Conservation (phyloP, 2,329 filamentous ascomycete species). For the Exophiala lecanii-corni region DNA sequence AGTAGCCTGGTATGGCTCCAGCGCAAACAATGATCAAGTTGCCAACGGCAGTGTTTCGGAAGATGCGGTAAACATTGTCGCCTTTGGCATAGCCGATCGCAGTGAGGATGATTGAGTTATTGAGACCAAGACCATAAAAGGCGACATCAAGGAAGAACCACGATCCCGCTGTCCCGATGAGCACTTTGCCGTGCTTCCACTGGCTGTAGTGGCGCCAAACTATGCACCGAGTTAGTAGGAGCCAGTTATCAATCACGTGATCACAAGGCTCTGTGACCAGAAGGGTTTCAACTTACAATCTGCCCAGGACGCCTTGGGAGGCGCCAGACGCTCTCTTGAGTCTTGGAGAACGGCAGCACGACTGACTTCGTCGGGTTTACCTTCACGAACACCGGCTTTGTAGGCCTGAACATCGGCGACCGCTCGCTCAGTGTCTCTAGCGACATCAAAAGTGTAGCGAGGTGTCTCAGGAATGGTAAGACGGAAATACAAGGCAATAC, state of each 20-base stretch:
- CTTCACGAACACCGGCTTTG: conserved; percentile 59
- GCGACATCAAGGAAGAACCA: conserved; percentile 76
- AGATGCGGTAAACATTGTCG: conserved; percentile 59
- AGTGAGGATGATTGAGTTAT: conserved; percentile 67
- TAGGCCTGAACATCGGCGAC: conserved; percentile 71
- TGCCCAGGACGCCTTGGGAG: conserved; percentile 64
- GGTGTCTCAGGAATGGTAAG: conserved; percentile 85
- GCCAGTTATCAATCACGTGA: too few relatives aligned
- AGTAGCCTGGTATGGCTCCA: conserved; percentile 76
- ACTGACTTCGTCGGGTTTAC: conserved; percentile 61
- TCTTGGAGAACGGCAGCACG: conserved; percentile 56
- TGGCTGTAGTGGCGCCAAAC: conserved; percentile 63
- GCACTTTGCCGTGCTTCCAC: conserved; percentile 66
- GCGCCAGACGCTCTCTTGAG: conserved; percentile 51
- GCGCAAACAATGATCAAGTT: conserved; percentile 76
- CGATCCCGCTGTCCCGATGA: conserved; percentile 74
- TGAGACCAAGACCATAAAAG: conserved; percentile 64
- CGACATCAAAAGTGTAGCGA: conserved; percentile 80
- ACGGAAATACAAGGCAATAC: conserved; percentile 78
- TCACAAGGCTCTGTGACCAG: too few relatives aligned
- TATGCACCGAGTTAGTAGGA: too few relatives aligned
- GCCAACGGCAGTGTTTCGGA: conserved; percentile 71
- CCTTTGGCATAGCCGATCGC: conserved; percentile 68
- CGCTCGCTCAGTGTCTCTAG: conserved; percentile 69
- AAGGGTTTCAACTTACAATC: conserved; percentile 56